A percentile compares a stretch with the other conserved stretches of the same genome.
phyloP scores from a whole-genome alignment of 345 rosid species.

The Melaleuca quinquenervia region DNA sequence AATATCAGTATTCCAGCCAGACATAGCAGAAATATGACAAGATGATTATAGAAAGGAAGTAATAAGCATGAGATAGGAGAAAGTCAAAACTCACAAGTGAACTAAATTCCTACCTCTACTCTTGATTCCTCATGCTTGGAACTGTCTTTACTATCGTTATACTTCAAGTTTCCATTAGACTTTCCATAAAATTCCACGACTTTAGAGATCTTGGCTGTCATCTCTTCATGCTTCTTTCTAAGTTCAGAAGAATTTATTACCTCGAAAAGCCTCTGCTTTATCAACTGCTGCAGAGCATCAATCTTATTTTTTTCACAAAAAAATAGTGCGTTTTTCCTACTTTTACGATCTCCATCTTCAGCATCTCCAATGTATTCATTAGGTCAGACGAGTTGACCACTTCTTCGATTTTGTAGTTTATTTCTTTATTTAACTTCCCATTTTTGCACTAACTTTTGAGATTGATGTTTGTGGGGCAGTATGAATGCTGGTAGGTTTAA shows the following conservation, averaged over 20 bases:
- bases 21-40: neutral
- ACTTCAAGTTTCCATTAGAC: slow-evolving; percentile 20
- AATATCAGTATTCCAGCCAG: no score
- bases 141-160: slow-evolving; percentile 1
- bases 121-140: slow-evolving; percentile 19
- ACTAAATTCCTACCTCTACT: slow-evolving; percentile 12
- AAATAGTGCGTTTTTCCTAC: slow-evolving; percentile 37
- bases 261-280: slow-evolving; percentile 45
- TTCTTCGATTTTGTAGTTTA: slow-evolving; percentile 38
- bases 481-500: slow-evolving; percentile 21
- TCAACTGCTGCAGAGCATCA: slow-evolving; percentile 44
- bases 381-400: slow-evolving; percentile 38
- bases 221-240: slow-evolving; percentile 42
- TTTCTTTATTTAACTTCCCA: slow-evolving; percentile 42
- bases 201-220: slow-evolving; percentile 33
- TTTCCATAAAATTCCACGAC: slow-evolving; percentile 19
- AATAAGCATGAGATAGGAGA: no score
- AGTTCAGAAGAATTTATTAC: slow-evolving; percentile 43
- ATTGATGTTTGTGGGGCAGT: slow-evolving; percentile 15
- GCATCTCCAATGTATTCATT: slow-evolving; percentile 43
- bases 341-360: slow-evolving; percentile 53
- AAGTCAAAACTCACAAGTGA: no score
- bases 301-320: slow-evolving; percentile 29
- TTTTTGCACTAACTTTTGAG: slow-evolving; percentile 23
- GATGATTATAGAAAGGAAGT: neutral